phyloP scores from a whole-genome alignment of 202 grass and related monocot species.

The Carex arenaria region DNA sequence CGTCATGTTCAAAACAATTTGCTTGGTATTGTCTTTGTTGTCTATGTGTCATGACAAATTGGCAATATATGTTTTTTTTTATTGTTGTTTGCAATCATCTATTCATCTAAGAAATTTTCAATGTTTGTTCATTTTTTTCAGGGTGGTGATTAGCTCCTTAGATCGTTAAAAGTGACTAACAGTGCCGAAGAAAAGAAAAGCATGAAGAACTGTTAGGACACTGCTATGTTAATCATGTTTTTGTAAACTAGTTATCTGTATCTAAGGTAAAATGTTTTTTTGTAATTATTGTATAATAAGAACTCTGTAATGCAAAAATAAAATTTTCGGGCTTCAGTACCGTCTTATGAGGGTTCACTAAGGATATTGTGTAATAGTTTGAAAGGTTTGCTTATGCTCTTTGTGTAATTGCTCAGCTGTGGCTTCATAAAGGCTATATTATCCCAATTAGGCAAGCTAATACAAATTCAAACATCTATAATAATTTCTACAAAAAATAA shows the following conservation, averaged over 20 bases:
- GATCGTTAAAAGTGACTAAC: neutral
- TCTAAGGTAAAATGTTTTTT: neutral
- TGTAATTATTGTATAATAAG: slow-evolving; percentile 11
- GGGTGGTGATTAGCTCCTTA: slow-evolving; percentile 20
- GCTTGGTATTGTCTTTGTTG: neutral
- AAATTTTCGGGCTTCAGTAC: neutral
- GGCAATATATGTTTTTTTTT: neutral
- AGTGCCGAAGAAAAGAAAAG: neutral
- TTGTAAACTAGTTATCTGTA: slow-evolving; percentile 8
- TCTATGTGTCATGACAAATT: neutral
- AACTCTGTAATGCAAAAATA: neutral
- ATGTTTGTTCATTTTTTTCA: neutral
- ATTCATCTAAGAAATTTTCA: neutral
- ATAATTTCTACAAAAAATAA: neutral
- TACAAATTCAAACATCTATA: neutral
- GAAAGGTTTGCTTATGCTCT: neutral
- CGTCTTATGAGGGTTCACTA: neutral
- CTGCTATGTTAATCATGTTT: neutral
- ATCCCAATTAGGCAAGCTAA: neutral
- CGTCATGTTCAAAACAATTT: neutral
- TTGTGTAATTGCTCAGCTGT: neutral
- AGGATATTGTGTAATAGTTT: neutral
- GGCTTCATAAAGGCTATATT: neutral
- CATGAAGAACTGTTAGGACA: neutral
- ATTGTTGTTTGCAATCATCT: neutral